Conservation (phyloP, 108 stramenopile species). For the Schizochytrium sp. region DNA sequence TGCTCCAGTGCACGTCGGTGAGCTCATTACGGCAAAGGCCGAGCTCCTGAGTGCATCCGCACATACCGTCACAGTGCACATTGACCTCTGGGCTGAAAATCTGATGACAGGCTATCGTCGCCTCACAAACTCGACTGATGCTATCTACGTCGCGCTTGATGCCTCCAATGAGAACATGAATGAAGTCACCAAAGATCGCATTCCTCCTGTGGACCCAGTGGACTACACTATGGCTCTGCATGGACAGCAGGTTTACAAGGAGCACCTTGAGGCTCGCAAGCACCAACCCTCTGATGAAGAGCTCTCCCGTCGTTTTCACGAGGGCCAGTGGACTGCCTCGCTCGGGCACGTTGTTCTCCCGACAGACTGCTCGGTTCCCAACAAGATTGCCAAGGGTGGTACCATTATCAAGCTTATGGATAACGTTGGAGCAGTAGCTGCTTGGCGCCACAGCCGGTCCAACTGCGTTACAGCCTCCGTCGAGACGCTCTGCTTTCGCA, state of each 20-base stretch:
- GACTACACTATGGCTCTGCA: not conserved
- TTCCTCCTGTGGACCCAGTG: not conserved
- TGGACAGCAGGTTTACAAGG: conserved; percentile 12
- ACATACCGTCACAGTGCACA: not conserved
- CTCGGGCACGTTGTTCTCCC: conserved; percentile 42
- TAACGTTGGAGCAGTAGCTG: not conserved
- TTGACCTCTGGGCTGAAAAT: conserved; percentile 21
- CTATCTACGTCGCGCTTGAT: conserved; percentile 20
- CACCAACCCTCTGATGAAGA: not conserved
- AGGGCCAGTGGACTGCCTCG: conserved; percentile 24
- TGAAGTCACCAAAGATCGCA: not conserved
- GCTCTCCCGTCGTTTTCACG: conserved; percentile 22
- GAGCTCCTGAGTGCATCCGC: not conserved
- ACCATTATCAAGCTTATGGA: conserved; percentile 61
- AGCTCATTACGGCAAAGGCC: not conserved
- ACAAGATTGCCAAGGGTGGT: conserved; percentile 6
- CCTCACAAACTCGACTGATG: conserved; percentile 34
- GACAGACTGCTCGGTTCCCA: conserved; percentile 1
- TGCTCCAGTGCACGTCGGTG: conserved; percentile 42
- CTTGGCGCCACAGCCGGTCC: conserved; percentile 43
- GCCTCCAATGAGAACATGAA: not conserved
- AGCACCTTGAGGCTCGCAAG: not conserved
- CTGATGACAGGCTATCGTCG: conserved; percentile 26
- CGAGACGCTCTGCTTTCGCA: not conserved
- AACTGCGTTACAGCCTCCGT: conserved; percentile 44